Base-by-base conservation (phyloP, 2,329 filamentous ascomycete genomes). In the Fusarium annulatum region DNA sequence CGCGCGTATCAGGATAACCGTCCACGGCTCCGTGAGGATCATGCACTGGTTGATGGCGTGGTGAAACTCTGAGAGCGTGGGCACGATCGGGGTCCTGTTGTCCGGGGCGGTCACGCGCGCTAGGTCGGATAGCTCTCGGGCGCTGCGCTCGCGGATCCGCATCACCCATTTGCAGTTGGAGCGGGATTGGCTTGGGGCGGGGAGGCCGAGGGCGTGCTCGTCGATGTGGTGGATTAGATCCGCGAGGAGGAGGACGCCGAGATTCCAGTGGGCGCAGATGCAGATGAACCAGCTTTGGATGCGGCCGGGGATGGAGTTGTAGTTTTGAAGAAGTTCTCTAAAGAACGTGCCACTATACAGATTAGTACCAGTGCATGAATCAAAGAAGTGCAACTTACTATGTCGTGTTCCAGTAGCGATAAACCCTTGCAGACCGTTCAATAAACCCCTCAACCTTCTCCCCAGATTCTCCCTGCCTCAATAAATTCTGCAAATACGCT, bases 241-340 rank as follows among this genome's bases (percentile, higher is more conserved):
- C 34, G 88, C 86, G 6, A 90, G 79, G 34, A 90, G 82, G 46
- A 91, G 83, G 0, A 84, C 82, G 2, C 85, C 88, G 2, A 91
- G 84, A 70, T 90, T 87, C 88, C 88, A 90, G 67, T 90, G 89
- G 0, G 85, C 85, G 0, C 85, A 82, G 38, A 91, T 84, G 64
- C 88, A 86, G 14, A 89, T 82, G 62, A 89, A 90, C 89, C 89
- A 91, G 21, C 87, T 88, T 71, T 88, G 87, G 11, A 90, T 84
- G 5, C 86, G 86, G 4, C 84, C 74, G 0, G 88, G 87, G 1
- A 90, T 82, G 0, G 79, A 74, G n/a, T 85, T 79, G 64, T 89
- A 88, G 69, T 87, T 79, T 9, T 81, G 79, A 9, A 88, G 79
- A 34, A 88, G 85, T 64, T 88, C 86, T 33, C 82, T 76, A 69